phyloP scores from a whole-genome alignment of 2,329 filamentous ascomycete species.

The Fusarium penzigii region DNA sequence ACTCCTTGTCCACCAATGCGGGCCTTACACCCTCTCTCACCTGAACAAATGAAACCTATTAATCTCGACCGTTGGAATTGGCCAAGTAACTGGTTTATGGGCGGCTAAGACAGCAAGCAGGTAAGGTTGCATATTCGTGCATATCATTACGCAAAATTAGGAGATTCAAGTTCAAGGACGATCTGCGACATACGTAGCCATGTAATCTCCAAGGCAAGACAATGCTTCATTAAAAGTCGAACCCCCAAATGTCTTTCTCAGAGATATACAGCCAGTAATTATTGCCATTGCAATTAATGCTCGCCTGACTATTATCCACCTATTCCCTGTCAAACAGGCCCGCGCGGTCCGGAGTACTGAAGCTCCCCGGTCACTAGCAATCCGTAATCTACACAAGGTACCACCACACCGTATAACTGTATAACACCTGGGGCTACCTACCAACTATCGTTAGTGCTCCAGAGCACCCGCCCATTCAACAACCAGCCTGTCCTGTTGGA shows the following conservation, averaged over 20 bases:
- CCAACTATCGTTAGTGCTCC: not conserved
- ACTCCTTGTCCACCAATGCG: too few relatives aligned
- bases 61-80: slow-evolving; percentile 18
- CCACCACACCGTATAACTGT: slow-evolving; percentile 4
- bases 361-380: not conserved
- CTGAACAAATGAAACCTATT: slow-evolving; percentile 16
- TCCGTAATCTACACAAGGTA: not conserved
- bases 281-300: not conserved
- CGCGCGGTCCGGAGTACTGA: slow-evolving; percentile 5
- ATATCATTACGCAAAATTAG: not conserved
- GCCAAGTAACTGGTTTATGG: slow-evolving; percentile 3
- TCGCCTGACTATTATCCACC: not conserved
- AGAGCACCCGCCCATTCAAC: slow-evolving; percentile 13
- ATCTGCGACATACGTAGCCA: not conserved
- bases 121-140: not conserved
- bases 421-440: slow-evolving; percentile 1
- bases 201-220: not conserved
- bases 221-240: not conserved
- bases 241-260: too few relatives aligned
- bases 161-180: not conserved
- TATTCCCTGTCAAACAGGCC: not conserved
- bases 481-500: slow-evolving; percentile 26
- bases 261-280: not conserved
- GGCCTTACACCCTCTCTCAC: not conserved
- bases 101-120: not conserved